Evolutionary conservation across 2,329 filamentous ascomycete genomes (phyloP), one percentile per base, ranked within the genome.

Genomic region (Stromatinia cepivora): DNA sequence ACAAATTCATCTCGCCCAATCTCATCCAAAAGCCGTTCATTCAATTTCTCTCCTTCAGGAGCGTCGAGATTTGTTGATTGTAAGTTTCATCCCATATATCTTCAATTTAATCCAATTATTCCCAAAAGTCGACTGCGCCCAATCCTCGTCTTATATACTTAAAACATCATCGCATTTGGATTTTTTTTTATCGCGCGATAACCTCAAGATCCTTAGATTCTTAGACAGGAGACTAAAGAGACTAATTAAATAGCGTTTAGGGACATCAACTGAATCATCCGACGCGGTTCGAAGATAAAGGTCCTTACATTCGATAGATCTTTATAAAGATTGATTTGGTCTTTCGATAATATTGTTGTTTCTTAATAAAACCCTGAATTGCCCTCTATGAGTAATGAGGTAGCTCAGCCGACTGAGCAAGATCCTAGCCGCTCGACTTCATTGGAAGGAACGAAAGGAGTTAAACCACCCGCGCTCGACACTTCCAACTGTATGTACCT

Each of bases 301-400:
- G 31, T 50, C 36, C 67, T 57, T 71, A 46, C 15, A 9, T 25
- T 68, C 53, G 66, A 68, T 64, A 45, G 57, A 63, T 28, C 48
- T 63, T 46, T 20, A 13, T 10, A 45, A 66, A 66, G 46, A 53
- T 46, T 45, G 54, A 59, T 46, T 45, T 28, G 62, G 58, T 63
- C 71, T 48, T 64, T 67, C 58, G 62, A 52, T 50, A 28, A 62
- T n/a, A 56, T 39, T 64, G 71, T 62, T 70, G 70, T 70, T 56
- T 48, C 25, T 42, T 52, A 52, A 64, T 42, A 46, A 67, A 72
- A 67, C 71, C 69, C 61, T 65, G 69, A 68, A 75, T 77, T 74
- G 76, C 76, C 78, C 76, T 79, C 77, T 70, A 79, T 79, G 78
- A 79, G 77, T 78, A 78, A 78, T 78, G 77, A 79, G 73, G 73